A percentile compares a stretch with the other conserved stretches of the same genome.
phyloP scores from a whole-genome alignment of 2,329 filamentous ascomycete genomes.

The Didymella sp. region DNA sequence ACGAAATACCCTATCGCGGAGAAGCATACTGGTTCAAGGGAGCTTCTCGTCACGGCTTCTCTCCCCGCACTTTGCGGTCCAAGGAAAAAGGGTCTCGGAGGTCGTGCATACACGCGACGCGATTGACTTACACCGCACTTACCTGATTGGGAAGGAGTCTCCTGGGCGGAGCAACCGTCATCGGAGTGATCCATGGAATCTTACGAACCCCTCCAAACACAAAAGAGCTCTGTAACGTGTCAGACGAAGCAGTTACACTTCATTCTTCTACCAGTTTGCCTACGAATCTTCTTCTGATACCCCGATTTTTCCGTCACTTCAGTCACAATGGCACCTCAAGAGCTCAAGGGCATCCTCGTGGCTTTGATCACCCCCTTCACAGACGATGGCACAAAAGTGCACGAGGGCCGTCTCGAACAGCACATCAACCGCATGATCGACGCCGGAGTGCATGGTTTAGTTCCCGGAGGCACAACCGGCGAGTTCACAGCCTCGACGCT shows the following conservation, averaged over 20 bases:
- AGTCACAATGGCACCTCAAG: slow-evolving; percentile 23
- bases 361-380: slow-evolving; percentile 59
- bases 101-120: not conserved
- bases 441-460: slow-evolving; percentile 57
- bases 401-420: slow-evolving; percentile 49
- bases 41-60: not conserved
- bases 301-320: not conserved
- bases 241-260: not conserved
- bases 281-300: not conserved
- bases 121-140: slow-evolving; percentile 8
- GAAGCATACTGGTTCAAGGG: slow-evolving; percentile 14
- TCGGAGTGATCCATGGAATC: slow-evolving; percentile 8
- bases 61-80: not conserved
- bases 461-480: slow-evolving; percentile 60
- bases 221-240: slow-evolving; percentile 7
- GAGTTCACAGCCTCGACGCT: slow-evolving; percentile 57
- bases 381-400: slow-evolving; percentile 52
- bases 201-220: slow-evolving; percentile 4
- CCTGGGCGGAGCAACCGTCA: slow-evolving; percentile 2
- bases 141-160: slow-evolving; percentile 14
- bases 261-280: not conserved
- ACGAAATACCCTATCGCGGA: slow-evolving; percentile 3
- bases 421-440: slow-evolving; percentile 57
- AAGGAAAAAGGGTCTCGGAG: slow-evolving; percentile 3
- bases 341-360: slow-evolving; percentile 55